Conservation (phyloP, 805 yeast genomes). For the Scheffersomyces ergatensis region DNA sequence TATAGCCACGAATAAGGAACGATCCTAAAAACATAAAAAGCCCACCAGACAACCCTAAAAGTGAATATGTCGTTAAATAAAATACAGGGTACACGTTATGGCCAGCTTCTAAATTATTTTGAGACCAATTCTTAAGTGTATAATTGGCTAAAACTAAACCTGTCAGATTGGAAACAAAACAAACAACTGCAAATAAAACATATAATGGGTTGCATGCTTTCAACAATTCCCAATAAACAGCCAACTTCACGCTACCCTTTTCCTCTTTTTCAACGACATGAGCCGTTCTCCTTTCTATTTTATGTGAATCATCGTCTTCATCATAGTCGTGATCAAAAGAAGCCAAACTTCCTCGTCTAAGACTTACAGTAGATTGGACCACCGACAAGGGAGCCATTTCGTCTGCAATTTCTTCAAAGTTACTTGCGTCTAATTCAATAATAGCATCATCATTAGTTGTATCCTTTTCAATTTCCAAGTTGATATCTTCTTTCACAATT, state of each 20-base stretch:
- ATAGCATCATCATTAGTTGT: background rate
- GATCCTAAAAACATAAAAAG: slow-evolving; percentile 21
- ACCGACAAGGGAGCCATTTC: background rate
- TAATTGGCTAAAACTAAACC: slow-evolving; percentile 19
- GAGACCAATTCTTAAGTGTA: slow-evolving; percentile 36
- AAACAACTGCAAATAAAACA: slow-evolving; percentile 14
- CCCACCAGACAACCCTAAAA: slow-evolving; percentile 24
- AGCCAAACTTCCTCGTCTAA: slow-evolving; percentile 2
- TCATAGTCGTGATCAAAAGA: slow-evolving; percentile 2
- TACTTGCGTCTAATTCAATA: slow-evolving; percentile 9
- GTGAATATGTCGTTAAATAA: slow-evolving; percentile 23
- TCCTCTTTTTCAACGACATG: slow-evolving; percentile 22
- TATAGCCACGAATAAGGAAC: slow-evolving; percentile 25
- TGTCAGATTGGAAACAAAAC: slow-evolving; percentile 2
- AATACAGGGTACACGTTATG: slow-evolving; percentile 19
- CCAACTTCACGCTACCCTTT: slow-evolving; percentile 27
- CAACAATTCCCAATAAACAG: slow-evolving; percentile 25
- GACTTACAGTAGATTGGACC: background rate
- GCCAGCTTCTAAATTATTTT: slow-evolving; percentile 23
- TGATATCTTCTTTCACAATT: background rate
- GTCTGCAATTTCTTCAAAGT: background rate
- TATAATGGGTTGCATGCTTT: slow-evolving; percentile 14
- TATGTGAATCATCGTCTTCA: background rate
- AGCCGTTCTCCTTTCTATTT: slow-evolving; percentile 12
- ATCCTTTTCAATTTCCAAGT: background rate